A percentile compares a stretch with the other conserved stretches of the same genome.
These are phyloP conservation scores for Xerocomellus amylosporus DNA, from an alignment of 768 basidiomycete species.

Conservation along the genomic window DNA sequence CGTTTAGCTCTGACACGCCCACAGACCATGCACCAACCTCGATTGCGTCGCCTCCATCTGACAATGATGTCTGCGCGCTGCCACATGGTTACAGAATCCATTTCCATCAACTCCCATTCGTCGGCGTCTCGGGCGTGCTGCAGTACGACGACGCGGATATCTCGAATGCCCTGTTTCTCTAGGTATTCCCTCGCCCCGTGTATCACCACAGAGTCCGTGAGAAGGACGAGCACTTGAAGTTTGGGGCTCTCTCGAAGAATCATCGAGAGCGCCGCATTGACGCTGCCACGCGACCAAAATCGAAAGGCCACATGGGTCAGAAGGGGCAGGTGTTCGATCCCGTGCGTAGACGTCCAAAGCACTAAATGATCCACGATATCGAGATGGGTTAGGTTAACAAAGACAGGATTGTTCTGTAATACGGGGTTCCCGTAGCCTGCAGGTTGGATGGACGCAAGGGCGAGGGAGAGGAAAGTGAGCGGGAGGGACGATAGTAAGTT, in stretches of 20 bases:
- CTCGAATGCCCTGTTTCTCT: conserved; percentile 9
- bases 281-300: conserved; percentile 14
- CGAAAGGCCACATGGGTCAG: conserved; percentile 16
- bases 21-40: conserved; percentile 4
- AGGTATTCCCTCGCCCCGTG: conserved; percentile 6
- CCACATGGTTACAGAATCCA: conserved; percentile 13
- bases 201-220: conserved; percentile 7
- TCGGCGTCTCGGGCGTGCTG: conserved; percentile 8
- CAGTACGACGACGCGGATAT: conserved; percentile 15
- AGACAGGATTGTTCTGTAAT: conserved; percentile 11
- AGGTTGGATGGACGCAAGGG: conserved; percentile 4
- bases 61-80: conserved; percentile 10
- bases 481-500: conserved; percentile 11
- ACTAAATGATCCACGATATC: conserved; percentile 20
- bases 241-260: conserved; percentile 3
- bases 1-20: background rate
- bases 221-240: conserved; percentile 11
- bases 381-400: conserved; percentile 15
- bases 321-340: conserved; percentile 15
- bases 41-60: conserved; percentile 9
- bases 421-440: background rate
- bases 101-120: conserved; percentile 15
- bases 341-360: conserved; percentile 16
- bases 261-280: conserved; percentile 1
- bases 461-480: conserved; percentile 16